phyloP scores from a whole-genome alignment of 257 asterid genomes.

The Capsicum baccatum region DNA sequence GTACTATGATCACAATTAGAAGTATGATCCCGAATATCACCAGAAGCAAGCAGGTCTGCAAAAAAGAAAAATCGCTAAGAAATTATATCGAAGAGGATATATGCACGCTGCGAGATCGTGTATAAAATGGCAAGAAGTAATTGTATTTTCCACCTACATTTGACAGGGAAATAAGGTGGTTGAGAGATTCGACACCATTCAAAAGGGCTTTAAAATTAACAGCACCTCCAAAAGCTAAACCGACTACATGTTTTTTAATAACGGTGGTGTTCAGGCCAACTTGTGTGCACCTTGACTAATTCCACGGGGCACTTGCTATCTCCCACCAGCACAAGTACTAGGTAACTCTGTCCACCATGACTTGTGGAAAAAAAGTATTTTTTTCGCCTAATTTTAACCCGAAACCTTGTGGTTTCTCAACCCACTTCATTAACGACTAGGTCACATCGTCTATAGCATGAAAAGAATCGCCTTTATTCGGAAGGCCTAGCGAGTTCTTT shows the following conservation, averaged over 20 bases:
- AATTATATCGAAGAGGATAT: background rate
- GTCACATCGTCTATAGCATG: no score
- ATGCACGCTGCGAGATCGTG: background rate
- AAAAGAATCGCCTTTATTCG: no score
- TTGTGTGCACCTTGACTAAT: background rate
- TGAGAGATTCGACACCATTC: background rate
- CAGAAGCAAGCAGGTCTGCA: slow-evolving; percentile 84
- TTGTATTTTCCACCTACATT: background rate
- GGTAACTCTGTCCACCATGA: background rate
- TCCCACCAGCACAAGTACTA: no score
- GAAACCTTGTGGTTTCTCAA: background rate
- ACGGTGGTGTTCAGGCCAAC: background rate
- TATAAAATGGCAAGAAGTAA: background rate
- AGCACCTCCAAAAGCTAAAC: background rate
- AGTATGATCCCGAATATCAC: slow-evolving; percentile 83
- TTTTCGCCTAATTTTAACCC: background rate
- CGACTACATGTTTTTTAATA: background rate
- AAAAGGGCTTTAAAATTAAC: background rate
- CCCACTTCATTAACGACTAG: background rate
- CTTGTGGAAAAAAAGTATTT: background rate
- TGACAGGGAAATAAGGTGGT: background rate
- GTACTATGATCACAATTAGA: slow-evolving; percentile 74
- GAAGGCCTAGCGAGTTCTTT: no score
- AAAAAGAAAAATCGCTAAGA: background rate
- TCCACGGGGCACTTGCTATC: background rate